phyloP scores from a whole-genome alignment of 2,329 filamentous ascomycete species.

The Cryphonectria naterciae region DNA sequence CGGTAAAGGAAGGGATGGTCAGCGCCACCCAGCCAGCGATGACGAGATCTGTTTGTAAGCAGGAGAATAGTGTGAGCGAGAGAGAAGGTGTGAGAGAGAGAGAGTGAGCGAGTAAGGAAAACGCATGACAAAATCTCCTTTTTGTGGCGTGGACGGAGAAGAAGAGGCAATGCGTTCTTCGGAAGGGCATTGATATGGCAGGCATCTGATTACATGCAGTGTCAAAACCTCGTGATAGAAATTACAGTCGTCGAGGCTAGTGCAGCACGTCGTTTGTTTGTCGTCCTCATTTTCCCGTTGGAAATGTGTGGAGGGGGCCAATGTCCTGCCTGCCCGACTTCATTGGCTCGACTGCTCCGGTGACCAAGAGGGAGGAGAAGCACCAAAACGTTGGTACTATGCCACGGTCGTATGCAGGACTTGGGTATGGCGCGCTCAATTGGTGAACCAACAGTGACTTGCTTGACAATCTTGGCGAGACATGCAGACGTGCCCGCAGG shows the following conservation, averaged over 20 bases:
- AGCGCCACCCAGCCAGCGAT: not conserved
- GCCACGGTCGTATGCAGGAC: not conserved
- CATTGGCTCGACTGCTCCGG: not conserved
- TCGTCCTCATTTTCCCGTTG: not conserved
- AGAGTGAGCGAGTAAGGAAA: not conserved
- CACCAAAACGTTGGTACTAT: not conserved
- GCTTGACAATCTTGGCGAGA: not conserved
- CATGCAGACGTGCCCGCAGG: not conserved
- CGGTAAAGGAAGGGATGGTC: not conserved
- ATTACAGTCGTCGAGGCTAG: not conserved
- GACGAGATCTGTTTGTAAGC: not conserved
- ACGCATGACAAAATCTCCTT: not conserved
- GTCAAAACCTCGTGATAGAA: not conserved
- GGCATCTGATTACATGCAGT: slow-evolving; percentile 5
- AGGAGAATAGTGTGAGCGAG: not conserved
- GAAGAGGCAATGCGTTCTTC: not conserved
- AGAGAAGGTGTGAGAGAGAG: not conserved
- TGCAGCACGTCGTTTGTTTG: not conserved
- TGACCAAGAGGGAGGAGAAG: not conserved
- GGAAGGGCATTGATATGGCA: not conserved
- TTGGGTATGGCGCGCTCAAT: not conserved
- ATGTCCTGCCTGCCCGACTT: not conserved
- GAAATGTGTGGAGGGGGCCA: not conserved
- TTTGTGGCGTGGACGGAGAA: not conserved
- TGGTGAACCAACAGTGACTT: not conserved